These are phyloP conservation scores for Backusella sp. DNA, from an alignment of 192 early-diverging fungal species.

Conservation along the genomic window DNA sequence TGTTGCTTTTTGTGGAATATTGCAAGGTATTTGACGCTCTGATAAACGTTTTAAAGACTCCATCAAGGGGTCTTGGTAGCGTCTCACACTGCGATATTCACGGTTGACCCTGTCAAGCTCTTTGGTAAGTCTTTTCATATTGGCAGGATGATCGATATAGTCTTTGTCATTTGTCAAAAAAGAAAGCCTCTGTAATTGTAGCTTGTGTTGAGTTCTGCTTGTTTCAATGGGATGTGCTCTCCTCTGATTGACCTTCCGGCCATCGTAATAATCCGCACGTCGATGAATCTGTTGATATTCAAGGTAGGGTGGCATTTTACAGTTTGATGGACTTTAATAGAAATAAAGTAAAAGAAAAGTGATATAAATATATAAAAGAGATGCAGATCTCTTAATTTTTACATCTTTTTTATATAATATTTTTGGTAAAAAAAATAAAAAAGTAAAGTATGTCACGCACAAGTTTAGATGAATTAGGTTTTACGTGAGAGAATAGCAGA, in stretches of 20 bases:
- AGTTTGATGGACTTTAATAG: neutral
- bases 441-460: neutral
- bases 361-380: neutral
- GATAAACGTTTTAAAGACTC: conserved; percentile 36
- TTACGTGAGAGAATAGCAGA: conserved; percentile 2
- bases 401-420: neutral
- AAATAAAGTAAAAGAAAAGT: neutral
- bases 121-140: conserved; percentile 40
- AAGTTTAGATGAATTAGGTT: conserved; percentile 5
- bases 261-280: neutral
- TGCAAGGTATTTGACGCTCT: neutral
- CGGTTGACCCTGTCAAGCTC: conserved; percentile 43
- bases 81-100: conserved; percentile 36
- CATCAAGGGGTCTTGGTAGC: conserved; percentile 39
- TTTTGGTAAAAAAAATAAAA: neutral
- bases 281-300: neutral
- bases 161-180: conserved; percentile 42
- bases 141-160: conserved; percentile 40
- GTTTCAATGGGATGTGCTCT: neutral
- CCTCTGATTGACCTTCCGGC: neutral
- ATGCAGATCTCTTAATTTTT: neutral
- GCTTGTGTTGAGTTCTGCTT: conserved; percentile 45
- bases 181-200: conserved; percentile 39
- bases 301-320: neutral
- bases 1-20: neutral